Percentiles rank a stretch among this genome's conserved stretches.
Conservation (phyloP, 2,329 filamentous ascomycete species). For the Delphinella strobiligena region DNA sequence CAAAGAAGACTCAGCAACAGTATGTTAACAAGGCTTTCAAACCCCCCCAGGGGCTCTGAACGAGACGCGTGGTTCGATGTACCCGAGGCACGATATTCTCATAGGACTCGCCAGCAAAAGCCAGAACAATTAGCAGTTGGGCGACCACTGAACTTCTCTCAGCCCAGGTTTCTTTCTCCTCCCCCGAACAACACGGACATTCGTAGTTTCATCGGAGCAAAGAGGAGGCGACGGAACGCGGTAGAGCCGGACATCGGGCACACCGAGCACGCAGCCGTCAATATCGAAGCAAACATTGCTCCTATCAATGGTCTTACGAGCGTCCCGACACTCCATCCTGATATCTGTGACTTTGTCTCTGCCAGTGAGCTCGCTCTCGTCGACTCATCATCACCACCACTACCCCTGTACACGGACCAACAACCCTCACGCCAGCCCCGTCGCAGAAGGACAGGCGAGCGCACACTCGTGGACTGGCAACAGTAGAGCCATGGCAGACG, state of each 20-base stretch:
- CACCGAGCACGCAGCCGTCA: not conserved
- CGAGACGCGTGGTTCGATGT: constrained; percentile 15
- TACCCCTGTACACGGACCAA: too few species aligned
- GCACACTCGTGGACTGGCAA: constrained; percentile 2
- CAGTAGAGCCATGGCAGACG: not conserved
- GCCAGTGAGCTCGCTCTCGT: constrained; percentile 17
- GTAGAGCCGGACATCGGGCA: not conserved
- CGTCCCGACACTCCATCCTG: not conserved
- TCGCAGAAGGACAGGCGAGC: constrained; percentile 3
- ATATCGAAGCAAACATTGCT: constrained; percentile 2
- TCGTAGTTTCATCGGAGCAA: constrained; percentile 3
- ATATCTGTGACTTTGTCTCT: constrained; percentile 17
- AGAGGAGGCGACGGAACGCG: not conserved
- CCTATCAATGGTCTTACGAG: not conserved
- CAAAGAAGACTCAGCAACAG: constrained; percentile 10
- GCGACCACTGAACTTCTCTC: constrained; percentile 12
- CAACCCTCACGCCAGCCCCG: too few species aligned
- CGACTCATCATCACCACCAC: too few species aligned
- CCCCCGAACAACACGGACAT: constrained; percentile 7
- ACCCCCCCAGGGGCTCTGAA: constrained; percentile 13
- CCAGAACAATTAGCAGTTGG: constrained; percentile 8
- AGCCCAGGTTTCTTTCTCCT: not conserved
- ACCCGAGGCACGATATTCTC: constrained; percentile 4
- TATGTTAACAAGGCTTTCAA: constrained; percentile 20
- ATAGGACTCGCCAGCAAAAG: constrained; percentile 5